Evolutionary conservation across 2,329 filamentous ascomycete genomes (phyloP), one percentile per base, ranked within the genome.

Genomic region (Alternaria atra): DNA sequence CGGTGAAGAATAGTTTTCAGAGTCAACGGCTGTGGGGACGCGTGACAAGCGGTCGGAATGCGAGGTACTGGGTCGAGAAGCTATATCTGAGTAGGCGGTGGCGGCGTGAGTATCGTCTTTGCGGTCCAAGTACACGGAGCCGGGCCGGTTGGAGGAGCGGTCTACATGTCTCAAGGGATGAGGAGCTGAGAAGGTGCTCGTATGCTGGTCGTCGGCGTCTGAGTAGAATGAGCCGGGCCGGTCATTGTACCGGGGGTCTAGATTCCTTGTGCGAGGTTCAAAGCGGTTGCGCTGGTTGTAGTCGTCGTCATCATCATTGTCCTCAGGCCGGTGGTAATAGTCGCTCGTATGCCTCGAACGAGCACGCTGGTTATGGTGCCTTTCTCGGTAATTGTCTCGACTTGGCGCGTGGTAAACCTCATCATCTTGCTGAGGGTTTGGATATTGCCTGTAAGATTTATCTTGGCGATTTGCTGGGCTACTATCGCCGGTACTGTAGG

Each of bases 1-100:
- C 17, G 39, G 46, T 10, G 46, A 35, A 25, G 32, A 23, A 25
- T 50, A 50, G 8, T 35, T 32, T 27, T 50, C 46, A 9, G 55
- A 55, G 27, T 44, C 50, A 10, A 37, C 42, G 23, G 52, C 43
- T 15, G 52, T 46, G 6, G 40, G 40, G 3, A 47, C 42, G 32
- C 52, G 52, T 4, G 55, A 53, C 13, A 47, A 12, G 47, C 34
- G 25, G 34, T 47, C 42, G 1, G 57, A 51, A 6, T 40, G 32
- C 1, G 52, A 44, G 37, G 13, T 27, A 34, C 59, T 60, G 48
- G 29, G 52, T 12, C 52, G 52, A n/a, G 57, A 63, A 10, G 40
- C 54, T 32, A 44, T 35, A 3, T 63, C 60, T 3, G 60, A 63
- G 23, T 40, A 35, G 2, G 52, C 15, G 8, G 9, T 30, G 9